Conservation (phyloP, 805 yeast species). For the Candida loeiensis region DNA sequence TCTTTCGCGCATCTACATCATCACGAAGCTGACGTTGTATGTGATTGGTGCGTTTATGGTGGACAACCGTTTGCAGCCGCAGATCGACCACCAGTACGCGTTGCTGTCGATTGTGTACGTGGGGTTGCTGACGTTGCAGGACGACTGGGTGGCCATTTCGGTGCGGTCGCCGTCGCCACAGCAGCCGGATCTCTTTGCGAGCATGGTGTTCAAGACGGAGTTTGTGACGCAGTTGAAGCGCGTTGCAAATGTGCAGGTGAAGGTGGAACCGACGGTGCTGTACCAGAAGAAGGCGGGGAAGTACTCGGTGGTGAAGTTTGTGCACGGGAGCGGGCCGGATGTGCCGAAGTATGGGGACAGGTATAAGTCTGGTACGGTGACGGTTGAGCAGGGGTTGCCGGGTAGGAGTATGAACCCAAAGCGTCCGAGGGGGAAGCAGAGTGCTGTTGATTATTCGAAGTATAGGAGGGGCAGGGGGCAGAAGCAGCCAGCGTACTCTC, state of each 20-base stretch:
- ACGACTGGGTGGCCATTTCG: conserved; percentile 85
- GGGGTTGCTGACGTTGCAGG: conserved; percentile 72
- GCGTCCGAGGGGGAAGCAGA: conserved; percentile 60
- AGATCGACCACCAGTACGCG: conserved; percentile 61
- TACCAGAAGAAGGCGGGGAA: conserved; percentile 91
- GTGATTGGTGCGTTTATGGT: conserved; percentile 71
- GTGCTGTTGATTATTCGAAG: conserved; percentile 40
- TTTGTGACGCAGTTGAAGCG: conserved; percentile 69
- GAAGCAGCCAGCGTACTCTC: conserved; percentile 22
- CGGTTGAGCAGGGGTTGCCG: conserved; percentile 76
- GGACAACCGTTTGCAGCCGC: conserved; percentile 53
- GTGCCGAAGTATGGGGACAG: conserved; percentile 66
- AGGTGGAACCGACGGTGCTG: conserved; percentile 66
- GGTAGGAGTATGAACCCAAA: conserved; percentile 66
- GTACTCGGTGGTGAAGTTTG: conserved; percentile 72
- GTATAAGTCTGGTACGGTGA: conserved; percentile 86
- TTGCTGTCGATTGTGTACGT: conserved; percentile 57
- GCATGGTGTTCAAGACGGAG: conserved; percentile 86
- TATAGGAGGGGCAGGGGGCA: conserved; percentile 20
- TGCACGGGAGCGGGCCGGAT: conserved; percentile 45
- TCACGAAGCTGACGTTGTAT: conserved; percentile 61
- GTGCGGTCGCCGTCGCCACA: conserved; percentile 45
- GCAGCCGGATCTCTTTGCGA: conserved; percentile 75
- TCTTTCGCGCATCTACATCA: conserved; percentile 64
- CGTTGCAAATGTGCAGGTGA: conserved; percentile 55